phyloP scores from a whole-genome alignment of 257 asterid species.

The Penstemon davidsonii region DNA sequence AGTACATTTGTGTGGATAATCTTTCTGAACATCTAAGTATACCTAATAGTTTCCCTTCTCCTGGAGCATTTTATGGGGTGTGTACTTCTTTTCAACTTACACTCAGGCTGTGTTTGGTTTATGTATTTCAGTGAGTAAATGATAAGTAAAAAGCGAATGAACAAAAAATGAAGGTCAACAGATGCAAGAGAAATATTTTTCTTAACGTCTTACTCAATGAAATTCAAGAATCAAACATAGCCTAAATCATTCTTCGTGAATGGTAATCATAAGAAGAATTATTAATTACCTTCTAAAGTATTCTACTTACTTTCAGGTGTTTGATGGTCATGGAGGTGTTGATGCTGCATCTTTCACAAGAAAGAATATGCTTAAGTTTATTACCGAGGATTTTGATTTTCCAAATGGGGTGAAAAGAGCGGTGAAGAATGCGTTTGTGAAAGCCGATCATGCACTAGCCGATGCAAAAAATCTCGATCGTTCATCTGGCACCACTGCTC shows the following conservation, averaged over 20 bases:
- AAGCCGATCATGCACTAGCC: conserved; percentile 71
- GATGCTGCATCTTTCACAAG: conserved; percentile 82
- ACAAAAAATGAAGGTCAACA: too few relatives aligned
- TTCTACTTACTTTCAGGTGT: conserved; percentile 51
- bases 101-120: neutral
- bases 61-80: conserved; percentile 90
- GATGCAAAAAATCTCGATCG: conserved; percentile 64
- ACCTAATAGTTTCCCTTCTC: conserved; percentile 42
- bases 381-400: conserved; percentile 69
- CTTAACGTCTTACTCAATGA: neutral
- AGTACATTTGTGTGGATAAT: conserved; percentile 70
- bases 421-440: conserved; percentile 68
- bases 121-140: too few relatives aligned
- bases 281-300: neutral
- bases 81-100: conserved; percentile 33
- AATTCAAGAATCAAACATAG: neutral
- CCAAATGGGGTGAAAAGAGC: conserved; percentile 66
- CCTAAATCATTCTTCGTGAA: neutral
- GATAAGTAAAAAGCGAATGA: too few relatives aligned
- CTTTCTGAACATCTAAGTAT: conserved; percentile 54
- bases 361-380: conserved; percentile 61
- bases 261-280: conserved; percentile 2
- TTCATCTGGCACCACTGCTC: conserved; percentile 78
- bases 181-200: neutral
- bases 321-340: conserved; percentile 84